These are phyloP conservation scores for Stagonosporopsis chrysanthemi DNA, from an alignment of 2,329 filamentous ascomycete species.

Conservation along the genomic window DNA sequence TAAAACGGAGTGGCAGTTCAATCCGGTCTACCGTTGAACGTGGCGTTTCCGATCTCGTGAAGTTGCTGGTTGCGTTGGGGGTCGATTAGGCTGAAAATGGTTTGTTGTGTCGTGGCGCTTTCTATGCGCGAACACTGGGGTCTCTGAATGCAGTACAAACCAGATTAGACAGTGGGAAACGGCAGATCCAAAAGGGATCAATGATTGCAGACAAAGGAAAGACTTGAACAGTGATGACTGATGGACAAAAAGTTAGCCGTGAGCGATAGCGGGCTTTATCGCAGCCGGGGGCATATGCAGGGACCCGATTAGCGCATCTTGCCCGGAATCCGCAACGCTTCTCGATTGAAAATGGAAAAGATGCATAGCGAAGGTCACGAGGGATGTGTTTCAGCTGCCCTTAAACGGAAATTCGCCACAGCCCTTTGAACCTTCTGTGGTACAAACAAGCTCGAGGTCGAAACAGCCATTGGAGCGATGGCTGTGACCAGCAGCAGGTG, in stretches of 20 bases:
- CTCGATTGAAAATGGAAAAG: constrained; percentile 4
- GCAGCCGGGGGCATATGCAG: constrained; percentile 14
- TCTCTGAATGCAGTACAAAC: neutral
- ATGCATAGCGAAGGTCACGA: constrained; percentile 5
- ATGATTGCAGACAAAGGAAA: neutral
- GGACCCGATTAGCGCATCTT: constrained; percentile 12
- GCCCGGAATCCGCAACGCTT: constrained; percentile 6
- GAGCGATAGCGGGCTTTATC: constrained; percentile 19
- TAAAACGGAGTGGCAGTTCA: neutral
- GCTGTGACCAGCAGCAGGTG: too few species aligned
- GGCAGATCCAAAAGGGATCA: neutral
- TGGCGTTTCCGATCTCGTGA: neutral
- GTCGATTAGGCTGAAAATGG: neutral
- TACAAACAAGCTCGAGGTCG: neutral
- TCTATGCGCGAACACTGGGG: neutral
- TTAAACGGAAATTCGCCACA: constrained; percentile 12
- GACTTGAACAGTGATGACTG: constrained; percentile 13
- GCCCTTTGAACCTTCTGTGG: neutral
- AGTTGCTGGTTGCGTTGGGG: constrained; percentile 1
- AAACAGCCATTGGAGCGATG: too few species aligned
- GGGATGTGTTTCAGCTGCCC: constrained; percentile 6
- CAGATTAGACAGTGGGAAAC: neutral
- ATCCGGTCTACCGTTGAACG: neutral
- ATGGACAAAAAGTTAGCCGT: constrained; percentile 16
- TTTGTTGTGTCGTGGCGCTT: neutral